Percentiles rank a stretch among this genome's conserved stretches.
Evolutionary conservation across 169 alveolate species (phyloP).

Genomic region (Theileria orientalis): DNA sequence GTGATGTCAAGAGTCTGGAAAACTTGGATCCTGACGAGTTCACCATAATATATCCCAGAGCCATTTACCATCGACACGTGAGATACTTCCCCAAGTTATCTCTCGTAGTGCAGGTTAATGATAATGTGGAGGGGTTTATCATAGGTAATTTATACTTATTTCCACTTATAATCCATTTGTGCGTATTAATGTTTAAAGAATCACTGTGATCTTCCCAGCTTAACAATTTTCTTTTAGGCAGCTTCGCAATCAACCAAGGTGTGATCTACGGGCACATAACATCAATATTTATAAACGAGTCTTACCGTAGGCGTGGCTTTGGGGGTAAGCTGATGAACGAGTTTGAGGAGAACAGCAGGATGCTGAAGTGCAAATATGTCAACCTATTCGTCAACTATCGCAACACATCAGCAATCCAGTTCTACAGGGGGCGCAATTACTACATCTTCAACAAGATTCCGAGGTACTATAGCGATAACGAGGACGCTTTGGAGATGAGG

Average conservation of each 20-base stretch:
- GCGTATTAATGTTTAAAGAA: background rate
- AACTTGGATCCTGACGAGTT: slow-evolving; percentile 44
- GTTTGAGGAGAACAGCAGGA: slow-evolving; percentile 65
- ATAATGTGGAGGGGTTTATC: slow-evolving; percentile 50
- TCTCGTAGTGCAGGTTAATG: slow-evolving; percentile 41
- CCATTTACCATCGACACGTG: slow-evolving; percentile 30
- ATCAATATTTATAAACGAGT: slow-evolving; percentile 61
- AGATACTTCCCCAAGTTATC: slow-evolving; percentile 41
- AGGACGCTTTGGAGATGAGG: slow-evolving; percentile 77
- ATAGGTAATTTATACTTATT: slow-evolving; percentile 25
- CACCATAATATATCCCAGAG: slow-evolving; percentile 33
- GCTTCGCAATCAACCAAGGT: slow-evolving; percentile 13
- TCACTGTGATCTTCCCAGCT: background rate
- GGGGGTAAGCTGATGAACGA: slow-evolving; percentile 67
- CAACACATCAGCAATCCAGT: slow-evolving; percentile 64
- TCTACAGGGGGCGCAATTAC: slow-evolving; percentile 66
- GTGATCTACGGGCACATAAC: slow-evolving; percentile 69
- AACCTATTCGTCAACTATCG: slow-evolving; percentile 64
- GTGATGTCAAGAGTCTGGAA: slow-evolving; percentile 45
- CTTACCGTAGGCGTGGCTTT: slow-evolving; percentile 64
- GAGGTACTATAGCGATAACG: slow-evolving; percentile 62
- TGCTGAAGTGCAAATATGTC: slow-evolving; percentile 51
- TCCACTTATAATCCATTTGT: background rate
- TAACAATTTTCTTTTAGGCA: slow-evolving; percentile 21
- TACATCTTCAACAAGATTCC: slow-evolving; percentile 59